phyloP scores from a whole-genome alignment of 2,329 filamentous ascomycete species.

The Cytospora schulzeri region DNA sequence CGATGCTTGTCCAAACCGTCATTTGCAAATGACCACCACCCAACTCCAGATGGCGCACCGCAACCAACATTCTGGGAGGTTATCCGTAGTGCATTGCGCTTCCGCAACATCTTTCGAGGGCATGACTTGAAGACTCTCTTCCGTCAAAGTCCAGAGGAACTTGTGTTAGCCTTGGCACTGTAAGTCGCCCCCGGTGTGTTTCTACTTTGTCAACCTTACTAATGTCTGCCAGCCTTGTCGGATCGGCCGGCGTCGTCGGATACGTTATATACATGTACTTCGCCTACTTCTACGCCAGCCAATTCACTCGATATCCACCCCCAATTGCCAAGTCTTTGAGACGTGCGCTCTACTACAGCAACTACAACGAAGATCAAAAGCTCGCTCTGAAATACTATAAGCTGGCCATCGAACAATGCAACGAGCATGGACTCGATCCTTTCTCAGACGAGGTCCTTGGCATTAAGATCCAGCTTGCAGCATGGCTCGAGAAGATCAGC shows the following conservation, averaged over 20 bases:
- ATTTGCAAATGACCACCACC: background rate
- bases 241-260: constrained; percentile 36
- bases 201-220: constrained; percentile 35
- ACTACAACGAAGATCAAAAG: constrained; percentile 72
- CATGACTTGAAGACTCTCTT: constrained; percentile 43
- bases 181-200: constrained; percentile 34
- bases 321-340: constrained; percentile 77
- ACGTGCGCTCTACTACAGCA: constrained; percentile 83
- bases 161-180: constrained; percentile 46
- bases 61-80: constrained; percentile 11
- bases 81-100: constrained; percentile 20
- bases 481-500: constrained; percentile 76
- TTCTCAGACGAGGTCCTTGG: constrained; percentile 91
- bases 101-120: constrained; percentile 43
- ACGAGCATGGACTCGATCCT: constrained; percentile 77
- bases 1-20: constrained; percentile 12
- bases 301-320: constrained; percentile 65
- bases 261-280: constrained; percentile 52
- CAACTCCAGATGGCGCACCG: background rate
- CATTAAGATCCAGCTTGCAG: constrained; percentile 79
- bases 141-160: constrained; percentile 47
- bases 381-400: constrained; percentile 83
- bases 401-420: constrained; percentile 72
- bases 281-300: constrained; percentile 55
- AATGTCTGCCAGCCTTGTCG: constrained; percentile 39